Evolutionary conservation across 768 basidiomycete species (phyloP).

Genomic region (Suillus discolor): DNA sequence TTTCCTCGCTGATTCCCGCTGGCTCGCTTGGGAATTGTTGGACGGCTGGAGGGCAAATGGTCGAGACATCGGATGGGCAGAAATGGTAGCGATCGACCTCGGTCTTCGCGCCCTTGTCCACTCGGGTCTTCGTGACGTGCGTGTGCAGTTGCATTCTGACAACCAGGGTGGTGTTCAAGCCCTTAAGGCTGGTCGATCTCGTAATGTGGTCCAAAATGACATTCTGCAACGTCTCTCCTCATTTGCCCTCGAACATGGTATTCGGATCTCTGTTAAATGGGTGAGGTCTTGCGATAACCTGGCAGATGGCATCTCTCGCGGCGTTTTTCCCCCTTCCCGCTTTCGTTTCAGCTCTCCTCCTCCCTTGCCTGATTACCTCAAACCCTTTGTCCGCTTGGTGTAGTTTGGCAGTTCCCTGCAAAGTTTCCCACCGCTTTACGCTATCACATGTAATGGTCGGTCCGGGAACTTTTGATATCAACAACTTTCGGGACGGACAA

Average conservation of each 20-base stretch:
- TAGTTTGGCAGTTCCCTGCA: background rate
- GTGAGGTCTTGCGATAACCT: conserved; percentile 31
- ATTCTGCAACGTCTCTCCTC: conserved; percentile 8
- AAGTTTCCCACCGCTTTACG: background rate
- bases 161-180: conserved; percentile 40
- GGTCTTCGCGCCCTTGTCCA: conserved; percentile 37
- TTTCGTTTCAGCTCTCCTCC: conserved; percentile 16
- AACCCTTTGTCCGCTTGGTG: background rate
- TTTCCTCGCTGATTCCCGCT: conserved; percentile 33
- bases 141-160: conserved; percentile 40
- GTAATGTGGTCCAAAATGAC: background rate
- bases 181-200: conserved; percentile 5
- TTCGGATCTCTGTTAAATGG: conserved; percentile 9
- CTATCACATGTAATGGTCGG: background rate
- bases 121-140: conserved; percentile 18
- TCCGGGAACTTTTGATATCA: background rate
- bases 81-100: conserved; percentile 47
- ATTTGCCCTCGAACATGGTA: background rate
- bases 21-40: conserved; percentile 43
- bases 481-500: background rate
- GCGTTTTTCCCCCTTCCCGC: conserved; percentile 23
- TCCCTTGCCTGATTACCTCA: conserved; percentile 10
- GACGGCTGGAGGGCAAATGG: conserved; percentile 31
- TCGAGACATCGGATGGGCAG: conserved; percentile 45
- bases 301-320: conserved; percentile 41